Percentiles rank a stretch among this genome's conserved stretches.
Conservation (phyloP, 768 basidiomycete genomes). For the Lactifluus hygrophoroides region DNA sequence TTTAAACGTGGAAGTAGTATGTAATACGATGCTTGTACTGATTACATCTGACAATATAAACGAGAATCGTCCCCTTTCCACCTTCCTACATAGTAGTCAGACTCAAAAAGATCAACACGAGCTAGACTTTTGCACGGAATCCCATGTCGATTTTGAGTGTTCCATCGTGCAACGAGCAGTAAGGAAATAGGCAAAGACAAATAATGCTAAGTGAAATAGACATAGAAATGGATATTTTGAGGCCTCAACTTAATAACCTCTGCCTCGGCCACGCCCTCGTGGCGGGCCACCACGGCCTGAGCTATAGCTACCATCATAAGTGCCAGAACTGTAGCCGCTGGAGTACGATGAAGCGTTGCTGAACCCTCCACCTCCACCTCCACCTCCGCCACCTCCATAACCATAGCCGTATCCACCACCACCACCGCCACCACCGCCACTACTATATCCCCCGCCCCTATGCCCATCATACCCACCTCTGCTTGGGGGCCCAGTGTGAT, state of each 20-base stretch:
- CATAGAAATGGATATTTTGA: background rate
- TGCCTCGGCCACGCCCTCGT: constrained; percentile 20
- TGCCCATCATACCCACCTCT: constrained; percentile 29
- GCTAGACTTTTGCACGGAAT: background rate
- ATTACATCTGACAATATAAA: background rate
- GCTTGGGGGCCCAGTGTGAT: constrained; percentile 23
- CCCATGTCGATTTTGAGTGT: background rate
- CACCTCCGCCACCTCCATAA: constrained; percentile 33
- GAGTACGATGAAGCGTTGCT: constrained; percentile 9
- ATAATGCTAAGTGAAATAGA: background rate
- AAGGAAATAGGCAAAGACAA: background rate
- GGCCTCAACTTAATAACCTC: constrained; percentile 7
- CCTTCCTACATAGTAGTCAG: background rate
- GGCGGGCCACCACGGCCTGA: constrained; percentile 15
- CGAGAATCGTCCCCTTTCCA: background rate
- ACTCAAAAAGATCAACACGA: background rate
- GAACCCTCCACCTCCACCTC: constrained; percentile 29
- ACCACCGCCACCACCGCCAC: constrained; percentile 29
- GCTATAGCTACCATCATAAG: constrained; percentile 23
- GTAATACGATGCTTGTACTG: constrained; percentile 3
- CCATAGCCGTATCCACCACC: constrained; percentile 25
- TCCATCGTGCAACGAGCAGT: background rate
- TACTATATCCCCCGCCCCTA: constrained; percentile 24
- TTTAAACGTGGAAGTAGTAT: background rate
- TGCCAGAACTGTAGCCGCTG: constrained; percentile 4